Evolutionary conservation across 352 stramenopile genomes (phyloP).

Genomic region (Globisporangium paddicum): DNA sequence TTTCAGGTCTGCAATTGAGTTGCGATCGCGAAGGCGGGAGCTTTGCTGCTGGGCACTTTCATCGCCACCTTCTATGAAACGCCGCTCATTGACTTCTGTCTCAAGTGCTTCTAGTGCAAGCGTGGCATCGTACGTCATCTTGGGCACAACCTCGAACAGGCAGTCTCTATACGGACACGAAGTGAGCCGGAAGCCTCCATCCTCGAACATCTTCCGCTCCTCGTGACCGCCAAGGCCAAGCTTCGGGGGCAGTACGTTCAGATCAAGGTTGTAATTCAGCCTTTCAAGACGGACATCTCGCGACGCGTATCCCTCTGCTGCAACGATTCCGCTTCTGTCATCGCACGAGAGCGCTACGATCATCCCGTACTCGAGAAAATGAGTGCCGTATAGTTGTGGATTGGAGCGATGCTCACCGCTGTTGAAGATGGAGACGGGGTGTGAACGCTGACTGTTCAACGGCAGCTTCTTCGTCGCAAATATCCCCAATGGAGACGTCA

Average conservation of each 20-base stretch:
- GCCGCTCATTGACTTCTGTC: conserved; percentile 2
- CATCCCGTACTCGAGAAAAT: conserved; percentile 74
- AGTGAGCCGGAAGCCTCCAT: conserved; percentile 33
- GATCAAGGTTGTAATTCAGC: conserved; percentile 28
- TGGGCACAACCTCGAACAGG: conserved; percentile 66
- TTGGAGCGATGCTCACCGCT: conserved; percentile 20
- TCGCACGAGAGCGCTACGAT: conserved; percentile 56
- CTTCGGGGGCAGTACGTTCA: conserved; percentile 18
- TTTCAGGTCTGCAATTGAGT: conserved; percentile 40
- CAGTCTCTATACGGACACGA: conserved; percentile 59
- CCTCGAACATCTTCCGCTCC: conserved; percentile 31
- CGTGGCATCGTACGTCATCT: conserved; percentile 72
- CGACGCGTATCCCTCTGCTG: conserved; percentile 51
- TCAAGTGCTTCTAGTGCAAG: conserved; percentile 28
- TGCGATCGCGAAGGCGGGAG: conserved; percentile 14
- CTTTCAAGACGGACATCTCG: conserved; percentile 53
- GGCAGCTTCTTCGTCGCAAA: conserved; percentile 40
- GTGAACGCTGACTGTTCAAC: conserved; percentile 22
- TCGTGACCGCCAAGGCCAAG: conserved; percentile 43
- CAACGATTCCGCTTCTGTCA: conserved; percentile 45
- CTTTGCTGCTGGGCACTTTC: conserved; percentile 2
- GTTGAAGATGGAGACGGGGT: conserved; percentile 33
- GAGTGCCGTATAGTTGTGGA: conserved; percentile 19
- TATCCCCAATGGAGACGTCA: conserved; percentile 41
- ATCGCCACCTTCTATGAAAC: background rate